Evolutionary conservation across 2,329 filamentous ascomycete species (phyloP).

Genomic region (Neurospora sp.): DNA sequence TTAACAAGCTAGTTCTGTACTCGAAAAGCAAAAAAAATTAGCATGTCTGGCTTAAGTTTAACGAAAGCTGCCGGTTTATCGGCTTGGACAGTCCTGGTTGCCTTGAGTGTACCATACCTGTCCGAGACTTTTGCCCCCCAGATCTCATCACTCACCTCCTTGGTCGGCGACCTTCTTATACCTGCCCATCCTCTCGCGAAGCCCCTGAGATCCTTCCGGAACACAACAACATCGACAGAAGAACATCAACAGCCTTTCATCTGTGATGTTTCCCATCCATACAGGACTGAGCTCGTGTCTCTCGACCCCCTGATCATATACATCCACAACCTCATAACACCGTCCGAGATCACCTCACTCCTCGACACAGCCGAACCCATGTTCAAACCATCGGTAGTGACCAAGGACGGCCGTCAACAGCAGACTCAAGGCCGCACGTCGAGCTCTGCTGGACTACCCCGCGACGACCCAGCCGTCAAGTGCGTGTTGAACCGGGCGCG

Average conservation of each 20-base stretch:
- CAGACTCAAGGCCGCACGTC: constrained; percentile 29
- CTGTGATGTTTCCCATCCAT: constrained; percentile 24
- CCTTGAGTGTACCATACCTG: constrained; percentile 15
- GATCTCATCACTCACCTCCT: constrained; percentile 9
- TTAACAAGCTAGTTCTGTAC: background rate
- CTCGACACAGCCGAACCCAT: constrained; percentile 25
- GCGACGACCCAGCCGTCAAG: constrained; percentile 24
- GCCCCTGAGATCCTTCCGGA: constrained; percentile 10
- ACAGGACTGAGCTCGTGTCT: constrained; percentile 31
- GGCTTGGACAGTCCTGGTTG: constrained; percentile 14
- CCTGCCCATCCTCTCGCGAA: constrained; percentile 13
- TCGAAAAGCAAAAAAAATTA: background rate
- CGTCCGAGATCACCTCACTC: constrained; percentile 25
- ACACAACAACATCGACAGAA: background rate
- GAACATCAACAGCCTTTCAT: constrained; percentile 10
- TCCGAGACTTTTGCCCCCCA: constrained; percentile 5
- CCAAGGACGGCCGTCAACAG: constrained; percentile 25
- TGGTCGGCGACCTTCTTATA: constrained; percentile 15
- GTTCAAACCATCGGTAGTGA: constrained; percentile 29
- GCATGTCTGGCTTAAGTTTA: constrained; percentile 5
- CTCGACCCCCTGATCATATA: constrained; percentile 34
- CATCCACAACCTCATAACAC: constrained; percentile 30
- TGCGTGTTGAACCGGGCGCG: constrained; percentile 29
- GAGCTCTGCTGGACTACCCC: constrained; percentile 27
- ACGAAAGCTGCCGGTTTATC: constrained; percentile 13